Base-by-base conservation (phyloP, 768 basidiomycete genomes). In the Boletus vermiculosoides region DNA sequence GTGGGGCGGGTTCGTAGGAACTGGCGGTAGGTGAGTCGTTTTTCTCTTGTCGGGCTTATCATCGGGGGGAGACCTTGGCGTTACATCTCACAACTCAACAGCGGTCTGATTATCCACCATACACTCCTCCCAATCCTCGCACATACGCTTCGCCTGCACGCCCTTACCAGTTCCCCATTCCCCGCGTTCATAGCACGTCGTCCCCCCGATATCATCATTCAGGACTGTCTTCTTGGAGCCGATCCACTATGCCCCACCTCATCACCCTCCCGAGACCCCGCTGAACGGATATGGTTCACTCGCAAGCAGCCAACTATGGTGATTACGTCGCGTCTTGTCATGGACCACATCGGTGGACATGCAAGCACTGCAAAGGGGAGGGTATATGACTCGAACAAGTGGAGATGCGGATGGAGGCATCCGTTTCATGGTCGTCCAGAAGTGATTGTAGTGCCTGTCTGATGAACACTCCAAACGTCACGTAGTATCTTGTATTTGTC, bases 381-480 rank as follows among this genome's bases (percentile, higher is more conserved):
- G 50, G 34, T 49, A 4, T 66, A 69, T 12, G 70, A 72, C 33
- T 44, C 57, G 12, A 69, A 74, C 31, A 74, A 76, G 55, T 78
- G 77, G 76, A 68, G 72, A 54, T 79, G 77, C 56, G 73, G 76
- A n/a, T 78, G 76, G 78, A 69, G 77, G 22, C 76, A 78, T 66
- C 71, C 76, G 28, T 78, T 79, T 53, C 76, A 80, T 61, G 77
- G 76, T 30, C 62, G 64, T 20, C 58, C 64, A 13, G 73, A 73
- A 42, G 73, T 74, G 2, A 65, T 66, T 5, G 77, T 79, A 1
- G 70, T 78, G 22, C 65, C 71, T 8, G 59, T 71, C 23, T 61
- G 44, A 67, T 20, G 20, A 50, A 16, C 22, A 10, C n/a, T 40
- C 28, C 5, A 22, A 16, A 22, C 5, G 5, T 23, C 15, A 28